Evolutionary conservation across 768 basidiomycete species (phyloP), one percentile per base, ranked within the genome.

Genomic region (Trametes punicea): DNA sequence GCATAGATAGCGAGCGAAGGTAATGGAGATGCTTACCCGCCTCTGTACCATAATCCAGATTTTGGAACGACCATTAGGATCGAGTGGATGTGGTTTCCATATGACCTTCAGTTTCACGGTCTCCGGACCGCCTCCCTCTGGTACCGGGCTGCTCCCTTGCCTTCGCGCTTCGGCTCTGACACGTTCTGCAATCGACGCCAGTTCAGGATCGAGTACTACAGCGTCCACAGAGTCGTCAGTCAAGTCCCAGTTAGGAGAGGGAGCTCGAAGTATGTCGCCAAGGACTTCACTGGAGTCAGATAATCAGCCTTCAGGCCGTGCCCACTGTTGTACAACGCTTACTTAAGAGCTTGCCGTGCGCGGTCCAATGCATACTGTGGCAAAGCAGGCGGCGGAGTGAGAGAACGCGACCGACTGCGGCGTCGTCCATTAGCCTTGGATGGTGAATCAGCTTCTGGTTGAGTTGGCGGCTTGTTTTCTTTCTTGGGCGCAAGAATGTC

Each of bases 351-450:
- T 31, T 79, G 73, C 36, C 77, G 79, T 13, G 87, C 84, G 51
- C 76, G 75, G 62, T 81, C 76, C 1, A 85, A 72, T 52, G 83
- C 78, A 27, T 81, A 73, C 9, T 70, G 65, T 2, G 85, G 72
- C 13, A 90, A 68, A 31, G 74, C 75, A 0, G 89, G 90, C 4
- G 89, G 89, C 2, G 90, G 89, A 0, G 89, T 92, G 34, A 91
- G 79, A 3, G 89, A 92, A 21, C 76, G 72, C 27, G 87, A 90
- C 34, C 83, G 83, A 66, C 81, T 84, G 41, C 83, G 78, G 36
- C 72, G 63, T 34, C 77, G 71, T 20, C 46, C 56, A n/a, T 45
- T 57, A 15, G 51, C 29, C 34, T 45, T 31, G 10, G 52, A 26
- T 15, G 49, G 26, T 31, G 45, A 47, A 16, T 48, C 48, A 8